Base-by-base conservation (phyloP, 805 yeast genomes). In the Phaffomyces opuntiae region DNA sequence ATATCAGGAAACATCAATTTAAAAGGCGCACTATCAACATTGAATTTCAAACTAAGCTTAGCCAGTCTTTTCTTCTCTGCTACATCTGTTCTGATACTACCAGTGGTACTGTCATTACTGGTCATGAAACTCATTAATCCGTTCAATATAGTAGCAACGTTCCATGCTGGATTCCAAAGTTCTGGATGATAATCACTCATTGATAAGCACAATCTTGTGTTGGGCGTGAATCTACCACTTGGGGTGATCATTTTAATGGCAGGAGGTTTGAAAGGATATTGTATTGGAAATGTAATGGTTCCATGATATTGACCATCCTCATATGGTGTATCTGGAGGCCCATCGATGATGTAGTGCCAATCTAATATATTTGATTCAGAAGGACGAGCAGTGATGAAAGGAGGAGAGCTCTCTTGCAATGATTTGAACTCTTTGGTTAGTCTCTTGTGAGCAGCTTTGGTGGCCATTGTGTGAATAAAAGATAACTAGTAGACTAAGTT, bases 141-240 rank as follows among this genome's bases (percentile, higher is more conserved):
- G 4, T 83, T 84, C 53, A 90, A 71, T 21, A 90, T 90, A 0
- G 96, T 87, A 31, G 86, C 73, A 34, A 90, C 96, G 32, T 87
- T 79, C 96, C 96, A 90, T 5, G 95, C 86, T 1, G 97, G 96
- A 63, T 90, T 89, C 97, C 97, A 90, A 1, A 83, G 70, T 60
- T 89, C 93, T 5, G 96, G 96, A 57, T 90, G 97, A 63, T 77
- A 90, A 64, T 89, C 96, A 57, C 95, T 83, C 79, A 90, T 88
- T 9, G 89, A 80, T 36, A 90, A 69, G 64, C 97, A 90, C 21
- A 90, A 71, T 42, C 93, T 68, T 3, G 83, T 75, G 59, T 86
- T 85, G 47, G 88, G 75, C 40, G 76, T 73, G 62, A 90, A 90
- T 40, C 95, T 70, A 3, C 96, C 97, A 54, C 80, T 84, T 4